Base-by-base conservation (phyloP, 2,329 filamentous ascomycete species). In the Plenodomus tracheiphilus region DNA sequence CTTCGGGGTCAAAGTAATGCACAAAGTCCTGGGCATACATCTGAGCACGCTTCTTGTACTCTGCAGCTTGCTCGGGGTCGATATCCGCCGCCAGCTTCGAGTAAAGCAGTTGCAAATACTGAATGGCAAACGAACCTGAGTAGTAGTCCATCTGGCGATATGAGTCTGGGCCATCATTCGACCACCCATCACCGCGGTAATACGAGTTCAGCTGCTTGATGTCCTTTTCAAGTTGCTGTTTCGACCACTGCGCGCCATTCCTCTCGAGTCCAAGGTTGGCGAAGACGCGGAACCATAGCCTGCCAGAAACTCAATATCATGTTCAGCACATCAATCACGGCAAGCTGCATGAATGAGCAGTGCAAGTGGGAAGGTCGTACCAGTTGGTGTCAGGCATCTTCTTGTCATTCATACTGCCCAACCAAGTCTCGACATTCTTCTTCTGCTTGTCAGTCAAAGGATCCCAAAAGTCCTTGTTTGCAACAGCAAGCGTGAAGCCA, bases 141-240 rank as follows among this genome's bases (percentile, higher is more conserved):
- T 92, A 93, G 65, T 92, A 92, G 68, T 92, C 88, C 85, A 92
- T 91, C 71, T 92, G 88, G 49, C 89, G 87, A 48, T 91, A 89
- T 13, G 85, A 85, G 62, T 87, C 85, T 0, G 89, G 89, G 0
- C 89, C 89, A 65, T 93, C 89, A 60, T 91, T 90, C 2, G 86
- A 90, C 89, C 89, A 93, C 1, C 89, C 88, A 39, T 84, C 85
- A 5, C 88, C 88, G n/a, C 88, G 83, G 65, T 91, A 90, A 69
- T 92, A 93, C 0, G 86, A 89, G 62, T 92, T 84, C 9, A 93
- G 77, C 58, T 91, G 88, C 59, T 87, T 81, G 65, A 93, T 89
- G 66, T 92, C 89, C 17, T 83, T 83, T 48, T 89, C 85, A 18
- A 92, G 80, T 18, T 85, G 80, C 38, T 85, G 79, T 54, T 87